phyloP scores from a whole-genome alignment of 1,284 basidiomycete species.

The Sanghuangporus weigelae region DNA sequence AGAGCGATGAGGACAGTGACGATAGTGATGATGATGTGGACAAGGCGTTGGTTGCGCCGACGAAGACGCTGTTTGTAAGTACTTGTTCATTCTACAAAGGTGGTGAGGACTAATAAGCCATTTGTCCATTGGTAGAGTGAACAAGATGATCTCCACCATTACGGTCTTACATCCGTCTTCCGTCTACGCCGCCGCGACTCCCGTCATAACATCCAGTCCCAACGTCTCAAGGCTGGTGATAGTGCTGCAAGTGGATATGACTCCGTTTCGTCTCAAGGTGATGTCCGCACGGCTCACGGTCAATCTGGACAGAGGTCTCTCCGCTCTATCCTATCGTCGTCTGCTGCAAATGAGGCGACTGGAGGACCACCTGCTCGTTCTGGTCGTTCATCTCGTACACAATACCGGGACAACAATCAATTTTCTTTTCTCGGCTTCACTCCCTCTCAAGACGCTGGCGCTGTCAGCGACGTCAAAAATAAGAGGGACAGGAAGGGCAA shows the following conservation, averaged over 20 bases:
- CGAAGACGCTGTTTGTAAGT: slow-evolving; percentile 16
- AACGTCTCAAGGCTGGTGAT: slow-evolving; percentile 12
- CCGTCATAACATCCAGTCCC: slow-evolving; percentile 19
- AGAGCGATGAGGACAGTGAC: slow-evolving; percentile 8
- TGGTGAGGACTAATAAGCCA: background rate
- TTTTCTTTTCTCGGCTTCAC: background rate
- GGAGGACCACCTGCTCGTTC: slow-evolving; percentile 25
- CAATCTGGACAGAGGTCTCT: background rate
- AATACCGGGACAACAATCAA: background rate
- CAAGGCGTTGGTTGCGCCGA: slow-evolving; percentile 7
- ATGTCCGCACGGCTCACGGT: background rate
- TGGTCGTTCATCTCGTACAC: slow-evolving; percentile 17
- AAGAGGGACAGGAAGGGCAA: slow-evolving; percentile 5
- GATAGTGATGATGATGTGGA: slow-evolving; percentile 13
- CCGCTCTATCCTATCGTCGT: background rate
- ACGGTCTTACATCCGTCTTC: slow-evolving; percentile 34
- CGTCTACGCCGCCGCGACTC: slow-evolving; percentile 26
- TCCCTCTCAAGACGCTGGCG: background rate
- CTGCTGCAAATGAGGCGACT: background rate
- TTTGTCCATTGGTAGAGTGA: slow-evolving; percentile 24
- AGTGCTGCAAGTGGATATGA: slow-evolving; percentile 5
- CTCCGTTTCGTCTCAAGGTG: slow-evolving; percentile 19
- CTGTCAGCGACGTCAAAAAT: background rate
- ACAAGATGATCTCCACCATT: slow-evolving; percentile 30
- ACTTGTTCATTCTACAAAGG: background rate